These are phyloP conservation scores for Simplicillium sp. DNA, from an alignment of 2,329 filamentous ascomycete species.

Conservation along the genomic window DNA sequence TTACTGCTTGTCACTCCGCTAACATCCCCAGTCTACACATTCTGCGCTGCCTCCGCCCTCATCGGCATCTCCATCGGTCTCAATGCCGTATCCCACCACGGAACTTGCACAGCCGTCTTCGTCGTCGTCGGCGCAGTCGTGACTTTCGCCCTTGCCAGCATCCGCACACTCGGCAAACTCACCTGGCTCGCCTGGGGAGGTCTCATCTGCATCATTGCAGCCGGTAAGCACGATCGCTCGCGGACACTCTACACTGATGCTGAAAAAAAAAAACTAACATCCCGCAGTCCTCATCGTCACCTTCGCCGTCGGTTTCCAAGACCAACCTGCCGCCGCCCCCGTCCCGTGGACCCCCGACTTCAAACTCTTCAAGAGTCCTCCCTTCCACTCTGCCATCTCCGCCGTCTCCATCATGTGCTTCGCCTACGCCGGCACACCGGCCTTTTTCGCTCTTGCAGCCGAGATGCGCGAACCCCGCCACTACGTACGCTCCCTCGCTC, in stretches of 20 bases:
- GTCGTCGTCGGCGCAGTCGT: constrained; percentile 22
- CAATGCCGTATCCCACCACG: constrained; percentile 29
- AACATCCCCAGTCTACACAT: constrained; percentile 13
- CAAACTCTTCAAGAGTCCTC: constrained; percentile 17
- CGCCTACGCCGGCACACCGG: constrained; percentile 24
- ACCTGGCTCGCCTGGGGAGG: constrained; percentile 24
- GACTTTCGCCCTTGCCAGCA: constrained; percentile 19
- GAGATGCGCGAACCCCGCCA: constrained; percentile 21
- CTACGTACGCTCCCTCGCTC: constrained; percentile 17
- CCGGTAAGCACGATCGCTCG: constrained; percentile 15
- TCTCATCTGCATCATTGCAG: constrained; percentile 16
- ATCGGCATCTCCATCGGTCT: constrained; percentile 29
- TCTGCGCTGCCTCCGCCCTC: constrained; percentile 27
- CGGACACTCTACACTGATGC: no score
- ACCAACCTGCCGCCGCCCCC: constrained; percentile 15
- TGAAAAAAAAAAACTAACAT: no score
- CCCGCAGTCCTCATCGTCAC: constrained; percentile 16
- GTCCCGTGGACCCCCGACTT: constrained; percentile 16
- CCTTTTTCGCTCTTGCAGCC: constrained; percentile 20
- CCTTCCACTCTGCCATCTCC: constrained; percentile 18
- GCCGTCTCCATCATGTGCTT: constrained; percentile 24
- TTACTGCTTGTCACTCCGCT: no score
- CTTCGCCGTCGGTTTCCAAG: constrained; percentile 19
- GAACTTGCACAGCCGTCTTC: constrained; percentile 28
- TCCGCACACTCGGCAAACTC: constrained; percentile 20